These are phyloP conservation scores for Leucocoprinus birnbaumii DNA, from an alignment of 768 basidiomycete genomes.

Conservation along the genomic window DNA sequence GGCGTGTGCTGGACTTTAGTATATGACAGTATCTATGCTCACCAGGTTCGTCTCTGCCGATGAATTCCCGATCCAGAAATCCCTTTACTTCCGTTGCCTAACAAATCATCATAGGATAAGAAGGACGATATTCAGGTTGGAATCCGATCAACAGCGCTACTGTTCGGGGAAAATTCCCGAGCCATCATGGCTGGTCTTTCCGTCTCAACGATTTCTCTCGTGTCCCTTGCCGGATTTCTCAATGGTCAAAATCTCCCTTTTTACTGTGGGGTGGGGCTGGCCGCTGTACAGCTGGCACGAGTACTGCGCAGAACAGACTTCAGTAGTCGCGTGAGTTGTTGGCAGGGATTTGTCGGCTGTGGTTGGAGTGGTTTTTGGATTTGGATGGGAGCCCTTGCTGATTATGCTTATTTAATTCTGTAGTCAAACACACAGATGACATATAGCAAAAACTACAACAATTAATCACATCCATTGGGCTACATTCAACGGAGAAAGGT, in stretches of 20 bases:
- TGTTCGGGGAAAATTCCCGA: constrained; percentile 79
- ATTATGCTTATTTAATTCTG: constrained; percentile 47
- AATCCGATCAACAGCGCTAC: constrained; percentile 91
- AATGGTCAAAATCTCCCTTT: constrained; percentile 78
- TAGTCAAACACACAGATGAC: constrained; percentile 8
- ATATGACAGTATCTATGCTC: constrained; percentile 97
- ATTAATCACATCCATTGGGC: not conserved
- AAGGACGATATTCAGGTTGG: constrained; percentile 81
- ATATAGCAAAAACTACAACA: not conserved
- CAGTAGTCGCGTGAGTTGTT: constrained; percentile 74
- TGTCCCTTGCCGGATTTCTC: constrained; percentile 77
- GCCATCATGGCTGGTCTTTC: constrained; percentile 77
- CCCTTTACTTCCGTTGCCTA: not conserved
- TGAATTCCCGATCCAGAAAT: not conserved
- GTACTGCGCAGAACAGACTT: constrained; percentile 77
- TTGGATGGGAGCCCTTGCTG: constrained; percentile 75
- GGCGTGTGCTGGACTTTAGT: constrained; percentile 93
- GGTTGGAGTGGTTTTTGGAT: constrained; percentile 88
- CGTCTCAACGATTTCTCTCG: constrained; percentile 63
- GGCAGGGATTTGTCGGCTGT: constrained; percentile 86
- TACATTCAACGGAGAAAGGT: not conserved
- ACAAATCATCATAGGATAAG: constrained; percentile 67
- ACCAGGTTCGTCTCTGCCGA: constrained; percentile 59
- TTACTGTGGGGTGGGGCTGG: constrained; percentile 74
- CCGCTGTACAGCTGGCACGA: constrained; percentile 73